Percentiles rank a stretch among this genome's conserved stretches.
phyloP scores from a whole-genome alignment of 371 early-diverging fungal genomes.

The Dichotomocladium elegans region DNA sequence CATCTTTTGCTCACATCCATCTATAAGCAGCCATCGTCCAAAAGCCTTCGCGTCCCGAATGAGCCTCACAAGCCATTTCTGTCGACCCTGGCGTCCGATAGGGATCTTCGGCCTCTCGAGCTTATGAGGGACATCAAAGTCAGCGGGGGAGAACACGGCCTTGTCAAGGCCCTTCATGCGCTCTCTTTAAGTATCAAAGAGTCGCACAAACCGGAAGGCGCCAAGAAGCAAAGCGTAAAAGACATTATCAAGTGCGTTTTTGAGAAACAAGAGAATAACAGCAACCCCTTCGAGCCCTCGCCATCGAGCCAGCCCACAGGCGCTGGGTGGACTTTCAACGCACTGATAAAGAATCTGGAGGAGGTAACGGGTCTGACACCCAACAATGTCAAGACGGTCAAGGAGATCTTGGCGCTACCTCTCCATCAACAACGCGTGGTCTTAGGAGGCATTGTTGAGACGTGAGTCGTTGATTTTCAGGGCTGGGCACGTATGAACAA shows the following conservation, averaged over 20 bases:
- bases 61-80: too few species aligned
- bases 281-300: neutral
- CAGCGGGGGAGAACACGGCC: too few species aligned
- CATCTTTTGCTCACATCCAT: too few species aligned
- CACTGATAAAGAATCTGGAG: slow-evolving; percentile 28
- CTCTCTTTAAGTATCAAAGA: slow-evolving; percentile 2
- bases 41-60: too few species aligned
- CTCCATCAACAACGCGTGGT: slow-evolving; percentile 22
- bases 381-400: slow-evolving; percentile 24
- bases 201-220: neutral
- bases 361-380: slow-evolving; percentile 19
- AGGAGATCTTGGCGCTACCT: slow-evolving; percentile 24
- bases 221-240: slow-evolving; percentile 5
- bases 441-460: slow-evolving; percentile 24
- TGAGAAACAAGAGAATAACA: neutral
- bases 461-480: slow-evolving; percentile 20
- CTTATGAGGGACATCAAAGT: too few species aligned
- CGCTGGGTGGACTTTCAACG: slow-evolving; percentile 25
- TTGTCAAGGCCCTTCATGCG: slow-evolving; percentile 11
- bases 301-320: slow-evolving; percentile 20
- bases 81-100: too few species aligned
- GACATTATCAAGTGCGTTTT: neutral
- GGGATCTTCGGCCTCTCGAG: too few species aligned
- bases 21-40: too few species aligned
- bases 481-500: too few species aligned